Evolutionary conservation across 78 protist species (phyloP).

Genomic region (Dictyostelium purpureum): DNA sequence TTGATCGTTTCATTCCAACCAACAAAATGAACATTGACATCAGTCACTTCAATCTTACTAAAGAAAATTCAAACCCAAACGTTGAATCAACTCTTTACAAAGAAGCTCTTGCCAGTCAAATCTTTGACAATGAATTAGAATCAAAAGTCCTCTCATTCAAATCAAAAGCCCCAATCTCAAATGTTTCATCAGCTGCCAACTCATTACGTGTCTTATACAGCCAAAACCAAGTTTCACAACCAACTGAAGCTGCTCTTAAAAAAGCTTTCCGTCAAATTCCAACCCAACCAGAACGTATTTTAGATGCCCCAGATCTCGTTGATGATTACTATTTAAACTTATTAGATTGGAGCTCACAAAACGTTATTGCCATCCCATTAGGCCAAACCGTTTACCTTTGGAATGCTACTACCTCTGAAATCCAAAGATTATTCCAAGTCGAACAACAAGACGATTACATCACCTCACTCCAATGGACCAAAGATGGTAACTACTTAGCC

Average conservation of each 20-base stretch:
- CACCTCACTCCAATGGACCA: slow-evolving; percentile 91
- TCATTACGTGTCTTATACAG: slow-evolving; percentile 64
- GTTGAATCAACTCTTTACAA: slow-evolving; percentile 31
- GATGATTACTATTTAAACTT: slow-evolving; percentile 99
- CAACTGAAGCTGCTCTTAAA: not conserved
- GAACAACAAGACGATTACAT: slow-evolving; percentile 83
- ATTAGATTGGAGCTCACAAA: slow-evolving; percentile 96
- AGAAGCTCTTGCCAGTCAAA: slow-evolving; percentile 36
- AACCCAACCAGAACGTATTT: slow-evolving; percentile 79
- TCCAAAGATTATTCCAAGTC: slow-evolving; percentile 84
- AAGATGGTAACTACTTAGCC: slow-evolving; percentile 93
- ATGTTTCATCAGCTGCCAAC: not conserved
- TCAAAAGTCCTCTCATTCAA: slow-evolving; percentile 92
- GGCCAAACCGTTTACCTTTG: slow-evolving; percentile 97
- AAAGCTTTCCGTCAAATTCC: slow-evolving; percentile 81
- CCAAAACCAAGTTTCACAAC: slow-evolving; percentile 44
- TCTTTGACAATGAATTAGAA: slow-evolving; percentile 51
- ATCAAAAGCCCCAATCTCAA: slow-evolving; percentile 87
- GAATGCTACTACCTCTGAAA: slow-evolving; percentile 95
- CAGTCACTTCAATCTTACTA: slow-evolving; percentile 65
- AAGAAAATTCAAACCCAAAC: slow-evolving; percentile 59
- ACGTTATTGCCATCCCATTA: slow-evolving; percentile 98
- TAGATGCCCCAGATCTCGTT: slow-evolving; percentile 97
- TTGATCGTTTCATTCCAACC: slow-evolving; percentile 80
- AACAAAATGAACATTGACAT: slow-evolving; percentile 70